These are phyloP conservation scores for Suaeda aralocaspica DNA, from an alignment of 148 eudicot genomes.

Conservation along the genomic window DNA sequence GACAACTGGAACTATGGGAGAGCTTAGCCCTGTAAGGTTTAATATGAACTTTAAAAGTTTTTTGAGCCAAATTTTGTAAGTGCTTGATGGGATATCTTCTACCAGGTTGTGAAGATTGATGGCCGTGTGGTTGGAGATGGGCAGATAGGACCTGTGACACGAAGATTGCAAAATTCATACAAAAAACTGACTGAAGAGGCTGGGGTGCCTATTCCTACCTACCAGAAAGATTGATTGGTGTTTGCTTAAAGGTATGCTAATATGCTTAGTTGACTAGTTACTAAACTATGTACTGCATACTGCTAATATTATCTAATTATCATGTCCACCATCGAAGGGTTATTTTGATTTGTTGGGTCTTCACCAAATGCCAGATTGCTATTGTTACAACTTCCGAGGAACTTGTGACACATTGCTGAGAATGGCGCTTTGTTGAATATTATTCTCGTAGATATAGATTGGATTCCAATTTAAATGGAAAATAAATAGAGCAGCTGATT, in stretches of 20 bases:
- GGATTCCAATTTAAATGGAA: neutral
- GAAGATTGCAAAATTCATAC: constrained; percentile 59
- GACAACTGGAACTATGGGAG: constrained; percentile 99
- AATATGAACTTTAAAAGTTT: neutral
- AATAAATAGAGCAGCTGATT: too few species aligned
- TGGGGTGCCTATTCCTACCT: constrained; percentile 87
- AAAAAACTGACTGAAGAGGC: constrained; percentile 50
- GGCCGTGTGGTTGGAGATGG: constrained; percentile 79
- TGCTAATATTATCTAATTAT: neutral
- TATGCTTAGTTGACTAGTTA: neutral
- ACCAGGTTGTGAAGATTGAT: constrained; percentile 77
- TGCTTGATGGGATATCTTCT: constrained; percentile 11
- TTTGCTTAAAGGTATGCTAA: constrained; percentile 12
- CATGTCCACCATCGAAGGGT: neutral
- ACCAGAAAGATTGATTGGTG: constrained; percentile 25
- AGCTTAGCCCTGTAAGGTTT: constrained; percentile 88
- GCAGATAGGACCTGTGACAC: constrained; percentile 73
- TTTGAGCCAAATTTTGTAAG: constrained; percentile 3
- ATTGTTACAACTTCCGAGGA: neutral
- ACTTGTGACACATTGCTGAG: neutral
- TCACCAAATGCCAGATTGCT: constrained; percentile 1
- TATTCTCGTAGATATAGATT: neutral
- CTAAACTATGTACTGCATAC: neutral
- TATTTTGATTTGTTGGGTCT: neutral
- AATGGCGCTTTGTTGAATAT: neutral